Conservation (phyloP, 495 filamentous ascomycete species). For the Penicillium parvum region DNA sequence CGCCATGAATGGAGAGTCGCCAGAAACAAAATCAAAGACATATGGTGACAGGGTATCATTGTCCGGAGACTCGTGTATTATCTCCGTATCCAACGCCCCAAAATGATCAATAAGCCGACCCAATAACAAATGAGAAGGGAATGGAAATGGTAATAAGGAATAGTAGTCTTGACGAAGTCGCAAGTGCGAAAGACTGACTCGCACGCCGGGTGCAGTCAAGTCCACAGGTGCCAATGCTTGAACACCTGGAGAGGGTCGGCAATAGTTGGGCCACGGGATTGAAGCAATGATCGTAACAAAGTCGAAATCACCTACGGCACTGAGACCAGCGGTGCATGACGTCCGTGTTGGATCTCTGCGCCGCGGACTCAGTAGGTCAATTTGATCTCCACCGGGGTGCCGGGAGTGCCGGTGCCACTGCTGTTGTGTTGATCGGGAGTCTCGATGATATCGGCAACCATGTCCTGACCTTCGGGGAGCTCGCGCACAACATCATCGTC, state of each 20-base stretch:
- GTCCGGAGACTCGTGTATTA: constrained; percentile 47
- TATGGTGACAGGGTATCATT: constrained; percentile 44
- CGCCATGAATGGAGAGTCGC: constrained; percentile 17
- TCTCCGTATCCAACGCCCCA: constrained; percentile 42
- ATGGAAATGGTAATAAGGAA: constrained; percentile 1
- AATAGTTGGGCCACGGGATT: background rate
- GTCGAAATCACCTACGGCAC: background rate
- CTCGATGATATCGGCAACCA: constrained; percentile 62
- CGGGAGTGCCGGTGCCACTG: constrained; percentile 8
- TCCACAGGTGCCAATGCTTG: too few species aligned
- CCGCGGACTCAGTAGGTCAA: constrained; percentile 30
- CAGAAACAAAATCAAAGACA: constrained; percentile 16
- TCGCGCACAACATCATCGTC: constrained; percentile 90
- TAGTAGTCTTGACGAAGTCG: too few species aligned
- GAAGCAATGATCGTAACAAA: background rate
- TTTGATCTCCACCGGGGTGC: constrained; percentile 34
- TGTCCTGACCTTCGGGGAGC: constrained; percentile 86
- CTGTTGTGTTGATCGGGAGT: constrained; percentile 10
- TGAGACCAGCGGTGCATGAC: background rate
- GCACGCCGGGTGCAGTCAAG: constrained; percentile 16
- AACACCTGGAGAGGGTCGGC: too few species aligned
- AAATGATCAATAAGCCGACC: constrained; percentile 19
- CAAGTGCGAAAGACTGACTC: too few species aligned
- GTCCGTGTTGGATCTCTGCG: background rate
- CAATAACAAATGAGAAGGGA: constrained; percentile 18